These are phyloP conservation scores for Ophiostoma australiae DNA, from an alignment of 2,329 filamentous ascomycete species.

Conservation along the genomic window DNA sequence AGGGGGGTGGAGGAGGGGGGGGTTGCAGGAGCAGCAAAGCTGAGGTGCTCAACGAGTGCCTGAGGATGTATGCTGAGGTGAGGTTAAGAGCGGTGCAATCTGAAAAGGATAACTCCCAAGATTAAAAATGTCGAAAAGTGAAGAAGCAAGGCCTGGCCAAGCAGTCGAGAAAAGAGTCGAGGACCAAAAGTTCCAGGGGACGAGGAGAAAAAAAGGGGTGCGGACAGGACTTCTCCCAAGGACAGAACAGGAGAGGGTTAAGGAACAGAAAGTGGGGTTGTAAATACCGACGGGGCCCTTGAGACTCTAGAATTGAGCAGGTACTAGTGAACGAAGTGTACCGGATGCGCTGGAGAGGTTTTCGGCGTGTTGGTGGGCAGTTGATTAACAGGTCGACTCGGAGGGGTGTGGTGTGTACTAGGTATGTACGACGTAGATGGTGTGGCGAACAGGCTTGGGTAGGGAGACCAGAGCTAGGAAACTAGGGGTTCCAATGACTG, in stretches of 20 bases:
- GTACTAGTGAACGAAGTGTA: conserved; percentile 8
- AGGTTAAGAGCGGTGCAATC: neutral
- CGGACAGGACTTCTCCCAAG: neutral
- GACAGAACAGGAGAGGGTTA: conserved; percentile 8
- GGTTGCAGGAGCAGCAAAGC: neutral
- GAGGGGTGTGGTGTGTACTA: neutral
- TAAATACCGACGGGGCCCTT: conserved; percentile 18
- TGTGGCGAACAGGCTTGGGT: neutral
- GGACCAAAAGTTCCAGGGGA: neutral
- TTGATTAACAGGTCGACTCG: neutral
- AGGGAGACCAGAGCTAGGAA: neutral
- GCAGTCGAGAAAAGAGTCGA: conserved; percentile 1
- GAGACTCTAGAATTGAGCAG: conserved; percentile 2
- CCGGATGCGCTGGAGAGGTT: neutral
- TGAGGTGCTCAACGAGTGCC: neutral
- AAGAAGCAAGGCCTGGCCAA: conserved; percentile 4
- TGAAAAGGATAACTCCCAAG: neutral
- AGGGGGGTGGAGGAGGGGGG: neutral
- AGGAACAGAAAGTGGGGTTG: conserved; percentile 20
- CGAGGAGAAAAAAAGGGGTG: conserved; percentile 21
- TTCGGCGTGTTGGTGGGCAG: conserved; percentile 12
- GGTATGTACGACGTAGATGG: neutral
- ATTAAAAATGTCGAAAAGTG: neutral
- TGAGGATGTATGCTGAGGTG: neutral
- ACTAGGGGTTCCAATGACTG: neutral